These are phyloP conservation scores for Sarocladium brachiariae DNA, from an alignment of 2,329 filamentous ascomycete species.

Conservation along the genomic window DNA sequence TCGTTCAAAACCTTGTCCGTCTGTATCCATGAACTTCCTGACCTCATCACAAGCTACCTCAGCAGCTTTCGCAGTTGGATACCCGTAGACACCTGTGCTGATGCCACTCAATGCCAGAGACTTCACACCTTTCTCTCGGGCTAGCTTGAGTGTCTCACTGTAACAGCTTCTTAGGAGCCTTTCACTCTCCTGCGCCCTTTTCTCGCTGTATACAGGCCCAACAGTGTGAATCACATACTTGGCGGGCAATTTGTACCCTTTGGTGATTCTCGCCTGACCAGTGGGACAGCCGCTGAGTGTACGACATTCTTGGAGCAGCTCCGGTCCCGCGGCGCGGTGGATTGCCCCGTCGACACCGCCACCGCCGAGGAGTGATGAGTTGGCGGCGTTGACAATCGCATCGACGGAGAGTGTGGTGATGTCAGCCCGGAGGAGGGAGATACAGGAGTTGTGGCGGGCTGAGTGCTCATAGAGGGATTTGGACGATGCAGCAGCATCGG, in stretches of 20 bases:
- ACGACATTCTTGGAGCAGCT: constrained; percentile 64
- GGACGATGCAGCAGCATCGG: constrained; percentile 21
- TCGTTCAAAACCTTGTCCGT: constrained; percentile 51
- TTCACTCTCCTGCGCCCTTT: constrained; percentile 27
- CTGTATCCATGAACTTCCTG: constrained; percentile 44
- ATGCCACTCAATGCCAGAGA: constrained; percentile 78
- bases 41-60: constrained; percentile 58
- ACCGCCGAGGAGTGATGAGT: constrained; percentile 69
- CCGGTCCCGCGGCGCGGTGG: constrained; percentile 69
- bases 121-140: constrained; percentile 56
- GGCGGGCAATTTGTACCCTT: constrained; percentile 68
- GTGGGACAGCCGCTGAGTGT: constrained; percentile 65
- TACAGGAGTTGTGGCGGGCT: constrained; percentile 58
- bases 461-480: constrained; percentile 29
- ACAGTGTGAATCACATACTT: constrained; percentile 84
- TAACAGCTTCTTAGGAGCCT: constrained; percentile 59
- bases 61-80: constrained; percentile 69
- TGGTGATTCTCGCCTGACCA: constrained; percentile 76
- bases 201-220: constrained; percentile 64
- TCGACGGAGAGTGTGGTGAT: constrained; percentile 75
- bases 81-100: constrained; percentile 87
- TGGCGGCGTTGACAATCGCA: constrained; percentile 91
- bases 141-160: constrained; percentile 61
- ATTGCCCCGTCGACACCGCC: constrained; percentile 91
- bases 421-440: constrained; percentile 66